A percentile compares a stretch with the other conserved stretches of the same genome.
Evolutionary conservation across 352 stramenopile genomes (phyloP).

Genomic region (Phytopythium mirpurense): DNA sequence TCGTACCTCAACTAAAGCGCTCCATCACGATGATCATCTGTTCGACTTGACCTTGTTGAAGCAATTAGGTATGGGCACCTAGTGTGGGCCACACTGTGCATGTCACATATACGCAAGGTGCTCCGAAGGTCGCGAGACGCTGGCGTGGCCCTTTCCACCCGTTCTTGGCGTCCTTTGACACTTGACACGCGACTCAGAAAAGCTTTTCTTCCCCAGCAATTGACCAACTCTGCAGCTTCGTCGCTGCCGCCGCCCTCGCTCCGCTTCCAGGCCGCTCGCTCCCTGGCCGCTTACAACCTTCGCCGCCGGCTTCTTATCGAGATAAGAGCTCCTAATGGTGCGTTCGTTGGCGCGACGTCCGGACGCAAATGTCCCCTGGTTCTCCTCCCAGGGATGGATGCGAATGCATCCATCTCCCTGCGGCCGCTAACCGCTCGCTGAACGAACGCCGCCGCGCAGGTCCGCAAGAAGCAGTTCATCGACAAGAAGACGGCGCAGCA

Average conservation of each 20-base stretch:
- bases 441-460: too few relatives aligned
- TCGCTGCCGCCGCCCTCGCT: too few relatives aligned
- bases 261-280: too few relatives aligned
- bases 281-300: too few relatives aligned
- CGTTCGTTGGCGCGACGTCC: neutral
- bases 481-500: conserved; percentile 85
- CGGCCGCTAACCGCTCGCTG: neutral
- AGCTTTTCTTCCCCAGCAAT: too few relatives aligned
- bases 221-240: neutral
- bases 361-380: neutral
- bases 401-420: too few relatives aligned
- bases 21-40: neutral
- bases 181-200: conserved; percentile 4
- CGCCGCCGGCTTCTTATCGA: neutral
- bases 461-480: conserved; percentile 81
- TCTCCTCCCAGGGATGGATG: too few relatives aligned
- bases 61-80: neutral
- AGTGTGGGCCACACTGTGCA: neutral
- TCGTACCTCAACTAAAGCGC: too few relatives aligned
- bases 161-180: neutral
- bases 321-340: conserved; percentile 3
- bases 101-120: conserved; percentile 2
- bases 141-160: neutral
- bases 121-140: neutral
- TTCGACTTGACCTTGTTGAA: neutral